Evolutionary conservation across 768 basidiomycete species (phyloP), one percentile per base, ranked within the genome.

Genomic region (Serendipita sp.): DNA sequence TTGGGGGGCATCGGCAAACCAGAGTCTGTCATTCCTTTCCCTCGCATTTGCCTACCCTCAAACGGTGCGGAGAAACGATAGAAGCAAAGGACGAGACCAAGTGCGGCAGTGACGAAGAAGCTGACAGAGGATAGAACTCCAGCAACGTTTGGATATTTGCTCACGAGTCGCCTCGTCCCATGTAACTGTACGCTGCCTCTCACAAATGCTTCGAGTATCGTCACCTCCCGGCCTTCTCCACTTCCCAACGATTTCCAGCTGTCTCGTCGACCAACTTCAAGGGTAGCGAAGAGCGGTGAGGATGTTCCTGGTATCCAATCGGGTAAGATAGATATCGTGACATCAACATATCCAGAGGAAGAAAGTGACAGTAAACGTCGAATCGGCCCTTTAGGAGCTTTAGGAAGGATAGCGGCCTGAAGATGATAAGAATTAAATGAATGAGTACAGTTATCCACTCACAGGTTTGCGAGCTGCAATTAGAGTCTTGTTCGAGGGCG

Each of bases 191-290:
- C 80, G 18, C 75, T 73, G 6, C 89, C 89, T 64, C 74, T 77
- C 46, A 92, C 68, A 43, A 76, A 79, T 23, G 87, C 85, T 23
- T 81, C 76, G 34, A 79, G 69, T 6, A 92, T 81, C 66, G 80
- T 85, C 2, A 92, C 69, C 71, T 92, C 90, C 63, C 85, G 83
- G 15, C 82, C 86, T 73, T 85, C 75, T 2, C 88, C 89, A 13
- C 72, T 75, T 3, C 88, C 88, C 23, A 91, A 55, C 33, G 75
- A 79, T 71, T 73, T 83, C 90, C 90, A 92, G 36, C 75, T 75
- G 70, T 92, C 90, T 11, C 73, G 76, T 46, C 90, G 82, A 3
- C 90, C 90, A 46, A 92, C 70, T 69, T 87, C 80, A n/a, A 91
- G 76, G 60, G 72, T 74, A n/a, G 85, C 89, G 55, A 74, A 69